phyloP scores from a whole-genome alignment of 495 filamentous ascomycete genomes.

The Friedmanniomyces simplex region DNA sequence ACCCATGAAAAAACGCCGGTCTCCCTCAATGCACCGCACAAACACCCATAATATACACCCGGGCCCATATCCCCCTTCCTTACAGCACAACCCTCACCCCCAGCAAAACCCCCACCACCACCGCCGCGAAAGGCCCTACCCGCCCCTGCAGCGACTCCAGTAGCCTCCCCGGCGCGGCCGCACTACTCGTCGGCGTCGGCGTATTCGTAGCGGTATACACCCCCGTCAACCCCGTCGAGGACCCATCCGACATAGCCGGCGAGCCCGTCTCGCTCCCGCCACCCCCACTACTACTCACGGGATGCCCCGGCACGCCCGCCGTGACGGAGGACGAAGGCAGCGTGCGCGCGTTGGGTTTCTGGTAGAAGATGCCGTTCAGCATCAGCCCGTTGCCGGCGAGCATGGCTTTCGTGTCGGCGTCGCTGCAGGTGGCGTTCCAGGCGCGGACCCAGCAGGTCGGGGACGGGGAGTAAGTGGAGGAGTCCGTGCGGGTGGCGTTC shows the following conservation, averaged over 20 bases:
- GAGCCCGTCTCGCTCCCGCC: constrained; percentile 1
- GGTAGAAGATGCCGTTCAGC: constrained; percentile 44
- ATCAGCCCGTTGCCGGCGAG: constrained; percentile 35
- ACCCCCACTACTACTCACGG: constrained; percentile 2
- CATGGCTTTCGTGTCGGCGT: constrained; percentile 38
- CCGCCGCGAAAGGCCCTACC: neutral
- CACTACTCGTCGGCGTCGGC: constrained; percentile 14
- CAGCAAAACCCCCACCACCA: neutral
- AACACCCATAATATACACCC: neutral
- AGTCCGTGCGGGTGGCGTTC: constrained; percentile 38
- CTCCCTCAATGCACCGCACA: neutral
- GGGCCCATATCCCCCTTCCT: neutral
- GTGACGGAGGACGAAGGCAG: constrained; percentile 28
- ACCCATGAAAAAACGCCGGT: neutral
- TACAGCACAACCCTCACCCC: constrained; percentile 5
- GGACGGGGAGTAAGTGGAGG: constrained; percentile 10
- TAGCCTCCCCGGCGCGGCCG: constrained; percentile 4
- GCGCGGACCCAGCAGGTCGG: constrained; percentile 49
- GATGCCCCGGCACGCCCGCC: constrained; percentile 29
- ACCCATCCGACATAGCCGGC: neutral
- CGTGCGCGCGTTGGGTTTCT: constrained; percentile 30
- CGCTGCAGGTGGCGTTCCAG: constrained; percentile 40
- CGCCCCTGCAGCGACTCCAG: neutral
- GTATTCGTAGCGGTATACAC: constrained; percentile 32
- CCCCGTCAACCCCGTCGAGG: constrained; percentile 22